phyloP scores from a whole-genome alignment of 2,329 filamentous ascomycete genomes.

The Elsinoe perseae region DNA sequence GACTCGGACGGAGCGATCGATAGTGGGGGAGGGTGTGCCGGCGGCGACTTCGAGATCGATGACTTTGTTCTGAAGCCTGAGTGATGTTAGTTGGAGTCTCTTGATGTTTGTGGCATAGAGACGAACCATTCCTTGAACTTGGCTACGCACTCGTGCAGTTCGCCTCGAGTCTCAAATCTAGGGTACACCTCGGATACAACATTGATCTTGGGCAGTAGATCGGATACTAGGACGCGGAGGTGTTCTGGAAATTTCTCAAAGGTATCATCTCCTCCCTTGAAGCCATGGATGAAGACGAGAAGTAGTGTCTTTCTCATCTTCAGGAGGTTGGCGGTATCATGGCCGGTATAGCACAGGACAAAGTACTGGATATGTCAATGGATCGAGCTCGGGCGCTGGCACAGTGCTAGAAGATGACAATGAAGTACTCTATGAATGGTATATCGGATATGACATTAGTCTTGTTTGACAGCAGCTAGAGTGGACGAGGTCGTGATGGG shows the following conservation, averaged over 20 bases:
- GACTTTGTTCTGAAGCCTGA: constrained; percentile 78
- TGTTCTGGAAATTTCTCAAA: constrained; percentile 71
- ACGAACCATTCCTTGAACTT: constrained; percentile 67
- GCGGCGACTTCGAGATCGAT: constrained; percentile 88
- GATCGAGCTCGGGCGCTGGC: too few species aligned
- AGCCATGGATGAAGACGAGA: constrained; percentile 79
- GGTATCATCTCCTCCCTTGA: constrained; percentile 76
- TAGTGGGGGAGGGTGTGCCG: constrained; percentile 69
- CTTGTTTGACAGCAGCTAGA: too few species aligned
- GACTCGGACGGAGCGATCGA: constrained; percentile 76
- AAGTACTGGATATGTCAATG: too few species aligned
- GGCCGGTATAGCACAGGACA: not conserved
- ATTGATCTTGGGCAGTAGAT: constrained; percentile 60
- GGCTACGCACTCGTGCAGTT: constrained; percentile 61
- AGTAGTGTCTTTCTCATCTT: constrained; percentile 71
- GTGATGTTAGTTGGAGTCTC: not conserved
- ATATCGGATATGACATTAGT: too few species aligned
- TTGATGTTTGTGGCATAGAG: not conserved
- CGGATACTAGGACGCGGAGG: constrained; percentile 55
- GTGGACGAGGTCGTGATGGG: too few species aligned
- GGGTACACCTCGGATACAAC: constrained; percentile 67
- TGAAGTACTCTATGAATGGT: too few species aligned
- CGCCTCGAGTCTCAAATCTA: constrained; percentile 72
- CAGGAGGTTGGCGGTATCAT: not conserved
- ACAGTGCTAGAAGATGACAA: too few species aligned